Evolutionary conservation across 768 basidiomycete species (phyloP).

Genomic region (Boletus subparvulus): DNA sequence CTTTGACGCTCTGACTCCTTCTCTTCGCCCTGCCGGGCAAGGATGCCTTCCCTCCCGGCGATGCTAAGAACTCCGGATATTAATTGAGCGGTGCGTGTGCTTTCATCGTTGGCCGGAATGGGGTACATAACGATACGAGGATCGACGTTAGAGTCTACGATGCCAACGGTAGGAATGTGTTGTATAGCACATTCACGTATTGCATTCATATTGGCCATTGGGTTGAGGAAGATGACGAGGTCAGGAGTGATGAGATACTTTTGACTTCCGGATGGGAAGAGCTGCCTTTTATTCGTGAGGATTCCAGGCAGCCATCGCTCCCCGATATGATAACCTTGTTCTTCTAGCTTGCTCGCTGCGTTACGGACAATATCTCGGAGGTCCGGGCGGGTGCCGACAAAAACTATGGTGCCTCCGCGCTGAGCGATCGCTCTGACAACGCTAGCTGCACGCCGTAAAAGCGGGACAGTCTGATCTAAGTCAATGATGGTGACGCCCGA

Average conservation of each 20-base stretch:
- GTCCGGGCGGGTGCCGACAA: constrained; percentile 86
- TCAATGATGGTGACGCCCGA: constrained; percentile 92
- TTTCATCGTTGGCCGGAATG: constrained; percentile 98
- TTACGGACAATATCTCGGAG: constrained; percentile 70
- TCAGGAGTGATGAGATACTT: constrained; percentile 70
- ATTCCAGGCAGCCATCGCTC: constrained; percentile 96
- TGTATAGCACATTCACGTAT: constrained; percentile 89
- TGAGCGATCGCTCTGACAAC: constrained; percentile 81
- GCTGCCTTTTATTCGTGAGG: constrained; percentile 78
- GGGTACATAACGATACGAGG: constrained; percentile 97
- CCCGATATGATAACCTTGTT: constrained; percentile 80
- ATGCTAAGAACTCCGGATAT: constrained; percentile 88
- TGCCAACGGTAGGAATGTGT: constrained; percentile 90
- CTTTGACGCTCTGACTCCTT: constrained; percentile 21
- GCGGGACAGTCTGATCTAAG: constrained; percentile 89
- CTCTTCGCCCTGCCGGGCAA: constrained; percentile 39
- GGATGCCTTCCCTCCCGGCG: constrained; percentile 76
- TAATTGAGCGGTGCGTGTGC: constrained; percentile 84
- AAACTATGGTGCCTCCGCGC: constrained; percentile 80
- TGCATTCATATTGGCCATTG: constrained; percentile 77
- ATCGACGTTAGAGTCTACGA: constrained; percentile 94
- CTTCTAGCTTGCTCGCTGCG: constrained; percentile 76
- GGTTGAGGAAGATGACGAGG: constrained; percentile 89
- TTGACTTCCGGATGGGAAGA: constrained; percentile 63
- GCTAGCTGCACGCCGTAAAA: constrained; percentile 86